A percentile compares a stretch with the other conserved stretches of the same genome.
Evolutionary conservation across 257 asterid genomes (phyloP).

Genomic region (Solanum rostratum): DNA sequence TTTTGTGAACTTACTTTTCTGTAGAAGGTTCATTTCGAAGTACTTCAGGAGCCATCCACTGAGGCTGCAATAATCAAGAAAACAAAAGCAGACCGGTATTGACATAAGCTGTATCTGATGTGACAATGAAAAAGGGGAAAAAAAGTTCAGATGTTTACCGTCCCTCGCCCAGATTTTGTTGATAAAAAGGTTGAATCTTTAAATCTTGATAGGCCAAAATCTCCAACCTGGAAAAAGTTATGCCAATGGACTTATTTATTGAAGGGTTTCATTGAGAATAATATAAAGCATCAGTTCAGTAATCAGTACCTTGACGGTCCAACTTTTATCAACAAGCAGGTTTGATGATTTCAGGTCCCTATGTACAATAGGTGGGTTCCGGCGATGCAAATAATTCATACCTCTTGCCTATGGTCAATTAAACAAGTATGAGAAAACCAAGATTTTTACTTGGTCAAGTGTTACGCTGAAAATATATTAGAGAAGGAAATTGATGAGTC

Average conservation of each 20-base stretch:
- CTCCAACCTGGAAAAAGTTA: slow-evolving; percentile 45
- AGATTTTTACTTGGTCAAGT: neutral
- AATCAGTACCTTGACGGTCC: slow-evolving; percentile 63
- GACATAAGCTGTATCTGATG: neutral
- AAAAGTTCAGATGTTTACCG: slow-evolving; percentile 31
- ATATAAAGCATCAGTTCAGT: neutral
- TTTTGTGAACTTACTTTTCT: slow-evolving; percentile 48
- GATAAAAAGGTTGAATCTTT: slow-evolving; percentile 47
- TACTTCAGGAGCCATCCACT: slow-evolving; percentile 93
- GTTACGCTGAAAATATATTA: neutral
- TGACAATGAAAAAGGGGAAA: neutral
- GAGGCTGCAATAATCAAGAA: slow-evolving; percentile 38
- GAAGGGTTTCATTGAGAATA: neutral
- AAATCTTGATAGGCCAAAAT: slow-evolving; percentile 64
- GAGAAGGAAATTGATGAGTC: neutral
- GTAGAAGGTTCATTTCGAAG: slow-evolving; percentile 67
- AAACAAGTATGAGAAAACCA: neutral
- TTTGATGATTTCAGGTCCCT: slow-evolving; percentile 78
- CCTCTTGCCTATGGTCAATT: slow-evolving; percentile 59
- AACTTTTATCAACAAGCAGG: slow-evolving; percentile 68
- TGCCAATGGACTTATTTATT: neutral
- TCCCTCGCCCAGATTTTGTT: slow-evolving; percentile 61
- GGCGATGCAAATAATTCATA: slow-evolving; percentile 68
- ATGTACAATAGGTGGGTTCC: slow-evolving; percentile 81
- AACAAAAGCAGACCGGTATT: neutral